Percentiles rank a stretch among this genome's conserved stretches.
These are phyloP conservation scores for Trametes elegans DNA, from an alignment of 768 basidiomycete species.

Conservation along the genomic window DNA sequence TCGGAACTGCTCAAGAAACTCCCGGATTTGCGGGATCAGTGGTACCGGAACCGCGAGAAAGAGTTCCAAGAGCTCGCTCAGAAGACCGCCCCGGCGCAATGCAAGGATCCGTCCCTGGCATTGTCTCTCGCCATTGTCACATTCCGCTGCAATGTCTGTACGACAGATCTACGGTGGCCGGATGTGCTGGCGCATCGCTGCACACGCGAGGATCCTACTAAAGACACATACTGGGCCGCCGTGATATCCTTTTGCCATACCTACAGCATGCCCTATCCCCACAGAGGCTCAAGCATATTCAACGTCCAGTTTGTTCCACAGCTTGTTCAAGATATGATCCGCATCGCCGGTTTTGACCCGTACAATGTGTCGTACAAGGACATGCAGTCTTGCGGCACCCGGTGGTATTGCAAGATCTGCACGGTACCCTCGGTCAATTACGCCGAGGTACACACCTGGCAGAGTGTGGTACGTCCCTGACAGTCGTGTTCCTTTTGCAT, in stretches of 20 bases:
- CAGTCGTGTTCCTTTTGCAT: neutral
- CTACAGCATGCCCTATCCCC: neutral
- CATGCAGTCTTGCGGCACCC: neutral
- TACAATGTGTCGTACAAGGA: neutral
- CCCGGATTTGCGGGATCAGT: neutral
- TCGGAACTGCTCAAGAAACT: neutral
- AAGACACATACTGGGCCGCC: neutral
- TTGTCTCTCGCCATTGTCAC: neutral
- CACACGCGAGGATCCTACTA: neutral
- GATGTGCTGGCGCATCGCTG: neutral
- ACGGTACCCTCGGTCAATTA: neutral
- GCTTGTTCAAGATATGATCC: neutral
- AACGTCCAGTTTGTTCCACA: neutral
- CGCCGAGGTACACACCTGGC: neutral
- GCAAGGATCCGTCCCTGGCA: neutral
- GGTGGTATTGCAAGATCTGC: neutral
- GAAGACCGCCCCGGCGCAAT: neutral
- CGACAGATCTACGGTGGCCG: neutral
- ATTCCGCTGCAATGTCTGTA: neutral
- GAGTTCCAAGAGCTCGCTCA: neutral
- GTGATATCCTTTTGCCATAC: neutral
- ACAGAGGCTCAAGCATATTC: neutral
- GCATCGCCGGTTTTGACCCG: neutral
- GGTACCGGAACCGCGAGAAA: neutral
- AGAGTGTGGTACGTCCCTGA: neutral